Evolutionary conservation across 1,139 yeast species (phyloP).

Genomic region (Yamadazyma jaroonii): DNA sequence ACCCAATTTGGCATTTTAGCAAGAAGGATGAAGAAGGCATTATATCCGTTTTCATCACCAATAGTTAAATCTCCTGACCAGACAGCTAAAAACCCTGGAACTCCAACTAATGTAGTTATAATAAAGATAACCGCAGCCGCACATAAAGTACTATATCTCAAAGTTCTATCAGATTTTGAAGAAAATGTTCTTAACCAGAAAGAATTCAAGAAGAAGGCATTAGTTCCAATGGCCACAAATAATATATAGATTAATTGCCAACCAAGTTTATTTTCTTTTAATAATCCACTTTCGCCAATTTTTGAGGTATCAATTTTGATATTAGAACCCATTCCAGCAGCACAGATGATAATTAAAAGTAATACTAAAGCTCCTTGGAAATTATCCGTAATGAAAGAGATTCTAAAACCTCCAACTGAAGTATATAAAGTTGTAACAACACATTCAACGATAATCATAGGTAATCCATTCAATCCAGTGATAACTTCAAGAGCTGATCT

Average conservation of each 20-base stretch:
- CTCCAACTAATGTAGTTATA: conserved; percentile 70
- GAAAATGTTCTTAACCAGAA: conserved; percentile 96
- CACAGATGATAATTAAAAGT: conserved; percentile 63
- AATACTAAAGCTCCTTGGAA: conserved; percentile 79
- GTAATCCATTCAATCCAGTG: conserved; percentile 77
- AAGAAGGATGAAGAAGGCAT: conserved; percentile 69
- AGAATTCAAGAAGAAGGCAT: conserved; percentile 87
- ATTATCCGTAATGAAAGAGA: conserved; percentile 85
- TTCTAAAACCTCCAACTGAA: conserved; percentile 83
- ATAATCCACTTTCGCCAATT: conserved; percentile 63
- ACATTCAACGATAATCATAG: conserved; percentile 83
- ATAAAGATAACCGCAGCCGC: conserved; percentile 67
- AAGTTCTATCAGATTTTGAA: conserved; percentile 70
- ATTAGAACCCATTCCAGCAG: conserved; percentile 78
- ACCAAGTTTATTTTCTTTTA: conserved; percentile 68
- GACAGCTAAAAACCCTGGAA: conserved; percentile 83
- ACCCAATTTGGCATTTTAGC: conserved; percentile 84
- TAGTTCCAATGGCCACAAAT: conserved; percentile 82
- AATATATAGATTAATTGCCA: conserved; percentile 88
- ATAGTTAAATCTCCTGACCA: conserved; percentile 77
- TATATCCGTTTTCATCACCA: conserved; percentile 57
- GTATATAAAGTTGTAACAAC: conserved; percentile 87
- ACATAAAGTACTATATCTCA: conserved; percentile 69
- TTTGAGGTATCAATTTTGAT: conserved; percentile 63
- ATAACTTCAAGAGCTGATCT: conserved; percentile 72